Base-by-base conservation (phyloP, 2,329 filamentous ascomycete species). In the Sporothrix pallida region DNA sequence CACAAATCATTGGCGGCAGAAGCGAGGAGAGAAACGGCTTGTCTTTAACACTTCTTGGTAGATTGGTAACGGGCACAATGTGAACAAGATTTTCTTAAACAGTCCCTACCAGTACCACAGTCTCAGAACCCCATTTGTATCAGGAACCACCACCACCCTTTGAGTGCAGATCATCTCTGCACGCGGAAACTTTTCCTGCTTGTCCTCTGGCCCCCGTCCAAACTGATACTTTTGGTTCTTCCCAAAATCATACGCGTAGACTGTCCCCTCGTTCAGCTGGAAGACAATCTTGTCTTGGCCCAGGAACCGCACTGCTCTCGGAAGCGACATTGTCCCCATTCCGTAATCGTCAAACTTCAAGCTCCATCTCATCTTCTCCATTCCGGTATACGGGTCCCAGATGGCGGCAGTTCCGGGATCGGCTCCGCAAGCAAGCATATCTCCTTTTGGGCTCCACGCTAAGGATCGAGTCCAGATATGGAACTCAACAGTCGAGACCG, bases 401-500 rank as follows among this genome's bases (percentile, higher is more conserved):
- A 44, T 20, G 13, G 31, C 58, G 6, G 42, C 58, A 1, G 17
- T 44, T 7, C 58, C 31, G 13, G 58, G 58, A 12, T 63, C 31
- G 4, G 58, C 58, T 7, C 58, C 58, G 15, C 58, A 63, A 3
- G 58, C 58, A 10, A 63, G 12, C 13, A 37, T 15, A n/a, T 13
- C 12, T 17, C 58, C 58, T 2, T 42, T 31, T 3, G 58, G 26
- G 15, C 15, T 62, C 58, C 58, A 62, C 9, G 58, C 58, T 31
- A 62, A 17, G 26, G 58, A 62, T 15, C 58, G 58, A 42, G 58
- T 62, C 58, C 58, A 62, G 5, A 62, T 9, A 13, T 62, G 58
- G 15, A 62, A 62, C 26, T 31, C 17, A 31, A 31, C 58, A 6
- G 58, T 42, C 20, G 58, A 62, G 13, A 62, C 3, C 26, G 31